Base-by-base conservation (phyloP, 2,329 filamentous ascomycete species). In the Colletotrichum tropicale region DNA sequence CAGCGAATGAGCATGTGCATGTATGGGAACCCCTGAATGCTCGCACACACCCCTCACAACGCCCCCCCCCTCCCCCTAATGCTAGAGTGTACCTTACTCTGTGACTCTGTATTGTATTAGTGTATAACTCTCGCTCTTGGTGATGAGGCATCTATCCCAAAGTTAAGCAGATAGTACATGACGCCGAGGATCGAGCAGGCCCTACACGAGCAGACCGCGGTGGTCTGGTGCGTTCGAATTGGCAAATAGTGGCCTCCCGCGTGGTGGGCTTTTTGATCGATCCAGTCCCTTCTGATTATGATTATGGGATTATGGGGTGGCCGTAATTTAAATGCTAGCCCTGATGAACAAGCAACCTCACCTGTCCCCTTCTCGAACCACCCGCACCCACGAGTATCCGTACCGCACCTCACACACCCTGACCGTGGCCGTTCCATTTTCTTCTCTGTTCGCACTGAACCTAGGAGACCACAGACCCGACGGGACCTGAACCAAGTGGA, bases 291-390 rank as follows among this genome's bases (percentile, higher is more conserved):
- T 75, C 56, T 62, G 56, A 60, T 75, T 75, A 70, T 71, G 61
- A 75, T 61, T 66, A 60, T 69, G 67, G 66, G 61, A 73, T 75
- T 67, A 75, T 75, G 70, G 73, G 72, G 73, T 75, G 70, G 62
- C 70, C 70, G 72, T 73, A 75, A 75, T 75, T 75, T 75, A 73
- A 75, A 75, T 75, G 73, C 73, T 58, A 67, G 70, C 73, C 73
- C 73, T 75, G 73, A 75, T 48, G 69, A 18, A 43, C 24, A 64
- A 75, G 70, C 64, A 73, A 73, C 73, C 70, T 75, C 70, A 73
- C 69, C 62, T 52, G 10, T 73, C 62, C 71, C 60, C 73, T 75
- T 71, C 72, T 66, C 69, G 72, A 72, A 72, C 72, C 72, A 75
- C 72, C 48, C 61, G 56, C 56, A 48, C 38, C 38, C 38, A 21